A percentile compares a stretch with the other conserved stretches of the same genome.
phyloP scores from a whole-genome alignment of 2,329 filamentous ascomycete species.

The Pseudogymnoascus verrucosus region DNA sequence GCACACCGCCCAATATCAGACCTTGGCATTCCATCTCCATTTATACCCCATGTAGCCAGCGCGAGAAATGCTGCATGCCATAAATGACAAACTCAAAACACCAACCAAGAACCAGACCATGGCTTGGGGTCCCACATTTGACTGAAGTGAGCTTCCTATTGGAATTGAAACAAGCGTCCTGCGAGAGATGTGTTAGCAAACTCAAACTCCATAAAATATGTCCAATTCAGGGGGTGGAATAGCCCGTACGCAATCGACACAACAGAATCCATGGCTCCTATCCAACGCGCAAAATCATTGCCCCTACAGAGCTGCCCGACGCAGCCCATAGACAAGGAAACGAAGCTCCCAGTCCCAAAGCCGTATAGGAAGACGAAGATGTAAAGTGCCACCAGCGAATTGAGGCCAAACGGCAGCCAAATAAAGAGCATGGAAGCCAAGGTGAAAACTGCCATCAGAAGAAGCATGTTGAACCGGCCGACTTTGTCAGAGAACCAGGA shows the following conservation, averaged over 20 bases:
- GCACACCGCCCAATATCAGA: not conserved
- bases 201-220: not conserved
- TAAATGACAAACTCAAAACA: not conserved
- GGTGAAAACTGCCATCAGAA: conserved; percentile 5
- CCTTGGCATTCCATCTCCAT: not conserved
- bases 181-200: not conserved
- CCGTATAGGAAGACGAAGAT: conserved; percentile 12
- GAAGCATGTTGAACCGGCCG: conserved; percentile 10
- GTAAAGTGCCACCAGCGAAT: conserved; percentile 6
- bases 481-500: not conserved
- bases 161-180: not conserved
- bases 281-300: not conserved
- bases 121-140: not conserved
- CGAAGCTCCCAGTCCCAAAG: conserved; percentile 6
- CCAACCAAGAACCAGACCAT: conserved; percentile 2
- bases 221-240: not conserved
- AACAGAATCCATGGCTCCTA: not conserved
- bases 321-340: conserved; percentile 12
- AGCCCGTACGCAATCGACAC: not conserved
- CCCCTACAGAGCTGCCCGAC: conserved; percentile 11
- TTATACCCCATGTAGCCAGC: not conserved
- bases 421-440: not conserved
- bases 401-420: not conserved
- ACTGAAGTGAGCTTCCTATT: not conserved
- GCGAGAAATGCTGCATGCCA: not conserved